A percentile compares a stretch with the other conserved stretches of the same genome.
Evolutionary conservation across 306 rosid species (phyloP).

Genomic region (Mucuna pruriens): DNA sequence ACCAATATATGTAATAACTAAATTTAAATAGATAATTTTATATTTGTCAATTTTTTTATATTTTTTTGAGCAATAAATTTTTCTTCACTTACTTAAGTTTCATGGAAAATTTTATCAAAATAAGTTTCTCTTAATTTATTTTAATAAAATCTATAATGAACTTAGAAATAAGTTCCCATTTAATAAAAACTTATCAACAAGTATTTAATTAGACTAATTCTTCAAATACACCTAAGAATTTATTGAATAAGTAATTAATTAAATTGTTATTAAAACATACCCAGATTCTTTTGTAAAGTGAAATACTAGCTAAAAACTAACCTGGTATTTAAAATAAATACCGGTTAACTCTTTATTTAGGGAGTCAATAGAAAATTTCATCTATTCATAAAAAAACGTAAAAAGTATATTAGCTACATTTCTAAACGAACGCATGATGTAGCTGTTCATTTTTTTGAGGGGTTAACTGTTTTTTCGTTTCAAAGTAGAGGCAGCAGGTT

Average conservation of each 20-base stretch:
- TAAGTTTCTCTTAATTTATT: neutral
- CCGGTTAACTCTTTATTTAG: neutral
- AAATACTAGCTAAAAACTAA: neutral
- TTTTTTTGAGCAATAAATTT: too few species aligned
- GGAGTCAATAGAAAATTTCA: neutral
- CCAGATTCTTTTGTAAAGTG: neutral
- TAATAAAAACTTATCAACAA: neutral
- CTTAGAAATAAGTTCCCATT: neutral
- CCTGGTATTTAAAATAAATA: neutral
- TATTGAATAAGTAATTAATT: neutral
- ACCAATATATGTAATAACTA: neutral
- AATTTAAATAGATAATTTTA: neutral
- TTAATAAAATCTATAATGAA: neutral
- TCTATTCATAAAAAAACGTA: neutral
- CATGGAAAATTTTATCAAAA: too few species aligned
- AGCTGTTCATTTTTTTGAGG: constrained; percentile 22
- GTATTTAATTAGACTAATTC: neutral
- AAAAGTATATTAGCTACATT: neutral
- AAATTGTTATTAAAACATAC: neutral
- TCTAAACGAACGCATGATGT: neutral
- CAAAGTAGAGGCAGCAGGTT: constrained; percentile 30
- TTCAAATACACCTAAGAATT: neutral
- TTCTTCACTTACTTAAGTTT: too few species aligned
- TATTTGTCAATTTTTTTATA: neutral
- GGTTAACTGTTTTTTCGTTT: constrained; percentile 30